phyloP scores from a whole-genome alignment of 139 green algal species.

The Haematococcus lacustris region DNA sequence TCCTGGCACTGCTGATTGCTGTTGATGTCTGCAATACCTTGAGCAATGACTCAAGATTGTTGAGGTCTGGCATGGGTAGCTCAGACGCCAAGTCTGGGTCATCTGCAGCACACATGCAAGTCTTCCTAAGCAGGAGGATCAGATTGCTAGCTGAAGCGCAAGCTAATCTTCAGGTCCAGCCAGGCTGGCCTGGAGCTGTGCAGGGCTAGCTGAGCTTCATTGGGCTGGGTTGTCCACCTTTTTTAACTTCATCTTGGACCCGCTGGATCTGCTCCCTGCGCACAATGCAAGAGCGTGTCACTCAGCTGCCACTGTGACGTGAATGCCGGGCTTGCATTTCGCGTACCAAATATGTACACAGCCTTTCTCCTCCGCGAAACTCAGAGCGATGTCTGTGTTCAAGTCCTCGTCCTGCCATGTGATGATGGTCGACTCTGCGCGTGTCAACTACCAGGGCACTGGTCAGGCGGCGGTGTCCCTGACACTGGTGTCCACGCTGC shows the following conservation, averaged over 20 bases:
- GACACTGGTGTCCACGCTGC: no score
- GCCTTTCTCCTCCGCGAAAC: constrained; percentile 83
- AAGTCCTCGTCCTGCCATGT: constrained; percentile 87
- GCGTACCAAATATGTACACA: constrained; percentile 85
- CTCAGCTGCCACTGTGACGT: not conserved
- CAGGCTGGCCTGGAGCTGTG: not conserved
- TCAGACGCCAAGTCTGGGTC: not conserved
- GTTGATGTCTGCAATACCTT: no score
- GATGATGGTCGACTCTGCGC: constrained; percentile 93
- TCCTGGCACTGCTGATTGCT: no score
- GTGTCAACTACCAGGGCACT: not conserved
- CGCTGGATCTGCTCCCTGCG: not conserved
- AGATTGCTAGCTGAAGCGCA: not conserved
- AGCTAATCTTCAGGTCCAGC: not conserved
- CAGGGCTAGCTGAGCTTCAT: not conserved
- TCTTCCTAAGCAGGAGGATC: not conserved
- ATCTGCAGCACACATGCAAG: constrained; percentile 14
- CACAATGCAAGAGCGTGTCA: not conserved
- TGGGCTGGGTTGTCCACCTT: no score
- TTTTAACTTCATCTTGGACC: not conserved
- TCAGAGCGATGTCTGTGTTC: constrained; percentile 89
- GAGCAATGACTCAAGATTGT: no score
- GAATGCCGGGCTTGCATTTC: not conserved
- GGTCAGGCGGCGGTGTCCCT: no score
- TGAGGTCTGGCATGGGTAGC: not conserved